Evolutionary conservation across 1,139 yeast genomes (phyloP).

Genomic region (Diutina mesorugosa): DNA sequence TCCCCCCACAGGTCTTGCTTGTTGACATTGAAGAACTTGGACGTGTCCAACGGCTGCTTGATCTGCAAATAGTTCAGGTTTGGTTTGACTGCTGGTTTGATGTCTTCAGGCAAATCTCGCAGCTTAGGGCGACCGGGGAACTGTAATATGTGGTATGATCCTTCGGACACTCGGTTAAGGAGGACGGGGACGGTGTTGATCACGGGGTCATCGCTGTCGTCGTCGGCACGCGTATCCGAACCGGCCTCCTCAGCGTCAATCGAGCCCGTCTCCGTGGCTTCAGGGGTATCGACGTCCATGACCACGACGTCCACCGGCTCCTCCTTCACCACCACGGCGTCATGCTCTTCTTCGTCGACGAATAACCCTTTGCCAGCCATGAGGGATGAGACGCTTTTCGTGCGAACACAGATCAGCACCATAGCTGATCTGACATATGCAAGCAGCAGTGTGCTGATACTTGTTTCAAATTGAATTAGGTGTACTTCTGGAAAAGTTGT

Average conservation of each 20-base stretch:
- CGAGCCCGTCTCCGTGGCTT: background rate
- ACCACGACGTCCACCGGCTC: background rate
- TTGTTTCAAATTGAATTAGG: too few relatives aligned
- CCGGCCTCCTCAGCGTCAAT: background rate
- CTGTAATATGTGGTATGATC: background rate
- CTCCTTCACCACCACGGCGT: background rate
- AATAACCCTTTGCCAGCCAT: background rate
- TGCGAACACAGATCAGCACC: background rate
- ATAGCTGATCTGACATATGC: background rate
- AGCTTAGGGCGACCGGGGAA: background rate
- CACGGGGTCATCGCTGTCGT: background rate
- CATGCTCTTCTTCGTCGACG: slow-evolving; percentile 1
- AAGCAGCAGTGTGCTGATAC: too few relatives aligned
- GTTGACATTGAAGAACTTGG: slow-evolving; percentile 1
- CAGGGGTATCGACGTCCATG: background rate
- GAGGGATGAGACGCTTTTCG: background rate
- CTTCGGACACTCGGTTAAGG: background rate
- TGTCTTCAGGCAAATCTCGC: background rate
- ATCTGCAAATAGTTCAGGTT: background rate
- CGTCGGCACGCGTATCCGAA: background rate
- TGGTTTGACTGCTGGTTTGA: background rate
- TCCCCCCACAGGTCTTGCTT: slow-evolving; percentile 1
- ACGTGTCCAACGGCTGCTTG: background rate
- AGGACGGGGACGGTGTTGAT: background rate
- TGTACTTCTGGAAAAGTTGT: too few relatives aligned